A percentile compares a stretch with the other conserved stretches of the same genome.
Conservation (phyloP, 345 rosid genomes). For the Populus simonii region DNA sequence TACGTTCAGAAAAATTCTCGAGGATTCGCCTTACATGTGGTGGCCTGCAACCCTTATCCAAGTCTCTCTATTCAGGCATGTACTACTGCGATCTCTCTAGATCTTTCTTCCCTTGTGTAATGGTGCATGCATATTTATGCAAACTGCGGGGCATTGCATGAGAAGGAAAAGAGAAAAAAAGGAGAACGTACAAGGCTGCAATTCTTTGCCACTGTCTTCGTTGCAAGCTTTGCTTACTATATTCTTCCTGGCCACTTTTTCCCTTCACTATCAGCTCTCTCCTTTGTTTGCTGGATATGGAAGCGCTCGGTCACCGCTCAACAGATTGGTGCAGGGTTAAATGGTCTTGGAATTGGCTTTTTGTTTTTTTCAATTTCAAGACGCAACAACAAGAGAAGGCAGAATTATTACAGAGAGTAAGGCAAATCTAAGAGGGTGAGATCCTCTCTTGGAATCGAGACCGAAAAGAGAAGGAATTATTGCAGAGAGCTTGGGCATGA, state of each 20-base stretch:
- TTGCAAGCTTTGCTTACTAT: constrained; percentile 69
- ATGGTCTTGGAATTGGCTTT: constrained; percentile 61
- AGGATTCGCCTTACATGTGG: constrained; percentile 86
- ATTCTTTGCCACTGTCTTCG: constrained; percentile 54
- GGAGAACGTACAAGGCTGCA: constrained; percentile 58
- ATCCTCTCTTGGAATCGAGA: too few relatives aligned
- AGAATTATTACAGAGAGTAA: too few relatives aligned
- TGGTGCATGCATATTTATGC: neutral
- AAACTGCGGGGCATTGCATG: constrained; percentile 59
- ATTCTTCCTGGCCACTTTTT: constrained; percentile 65
- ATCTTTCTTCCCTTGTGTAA: neutral
- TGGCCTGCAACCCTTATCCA: constrained; percentile 81
- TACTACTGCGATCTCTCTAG: neutral
- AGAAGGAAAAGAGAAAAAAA: constrained; percentile 44
- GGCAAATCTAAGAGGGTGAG: too few relatives aligned
- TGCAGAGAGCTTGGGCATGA: too few relatives aligned
- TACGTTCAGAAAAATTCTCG: constrained; percentile 54
- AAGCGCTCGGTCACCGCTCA: constrained; percentile 56
- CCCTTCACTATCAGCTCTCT: constrained; percentile 58
- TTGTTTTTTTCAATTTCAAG: too few relatives aligned
- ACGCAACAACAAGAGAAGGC: too few relatives aligned
- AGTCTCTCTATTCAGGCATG: constrained; percentile 76
- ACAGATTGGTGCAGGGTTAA: constrained; percentile 55
- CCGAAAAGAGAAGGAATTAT: too few relatives aligned
- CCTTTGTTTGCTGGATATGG: constrained; percentile 75